Conservation (phyloP, 164 flowering plant genomes). For the Berberis vulgaris region DNA sequence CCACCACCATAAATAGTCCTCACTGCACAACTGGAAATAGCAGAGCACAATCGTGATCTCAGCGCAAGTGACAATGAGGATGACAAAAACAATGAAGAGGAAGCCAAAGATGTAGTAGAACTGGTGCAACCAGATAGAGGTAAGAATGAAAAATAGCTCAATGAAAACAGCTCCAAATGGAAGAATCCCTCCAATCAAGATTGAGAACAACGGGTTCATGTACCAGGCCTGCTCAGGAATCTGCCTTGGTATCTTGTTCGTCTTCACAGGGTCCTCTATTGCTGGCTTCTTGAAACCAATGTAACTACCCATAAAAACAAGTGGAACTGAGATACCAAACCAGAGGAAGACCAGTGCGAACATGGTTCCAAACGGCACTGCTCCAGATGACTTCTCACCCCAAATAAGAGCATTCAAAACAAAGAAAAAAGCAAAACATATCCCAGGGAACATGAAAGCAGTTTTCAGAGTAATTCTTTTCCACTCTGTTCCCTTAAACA, state of each 20-base stretch:
- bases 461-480: conserved; percentile 70
- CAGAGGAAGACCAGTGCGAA: conserved; percentile 70
- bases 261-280: conserved; percentile 78
- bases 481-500: conserved; percentile 92
- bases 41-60: conserved; percentile 91
- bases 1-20: conserved; percentile 99
- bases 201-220: conserved; percentile 66
- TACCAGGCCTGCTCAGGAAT: conserved; percentile 90
- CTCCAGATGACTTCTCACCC: conserved; percentile 82
- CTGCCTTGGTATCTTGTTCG: conserved; percentile 84
- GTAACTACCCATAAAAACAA: conserved; percentile 75
- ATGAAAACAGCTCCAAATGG: conserved; percentile 94
- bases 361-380: conserved; percentile 89
- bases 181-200: conserved; percentile 79
- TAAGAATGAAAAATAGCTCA: conserved; percentile 87
- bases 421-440: conserved; percentile 53
- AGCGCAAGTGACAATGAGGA: conserved; percentile 77
- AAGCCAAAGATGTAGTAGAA: conserved; percentile 94
- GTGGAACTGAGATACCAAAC: conserved; percentile 91
- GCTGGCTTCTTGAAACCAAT: conserved; percentile 76
- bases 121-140: conserved; percentile 90
- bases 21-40: conserved; percentile 96
- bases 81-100: conserved; percentile 81
- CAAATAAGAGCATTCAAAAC: conserved; percentile 75
- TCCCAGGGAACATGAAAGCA: conserved; percentile 69